Percentiles rank a stretch among this genome's conserved stretches.
Conservation (phyloP, 2,329 filamentous ascomycete species). For the Scedosporium dehoogii region DNA sequence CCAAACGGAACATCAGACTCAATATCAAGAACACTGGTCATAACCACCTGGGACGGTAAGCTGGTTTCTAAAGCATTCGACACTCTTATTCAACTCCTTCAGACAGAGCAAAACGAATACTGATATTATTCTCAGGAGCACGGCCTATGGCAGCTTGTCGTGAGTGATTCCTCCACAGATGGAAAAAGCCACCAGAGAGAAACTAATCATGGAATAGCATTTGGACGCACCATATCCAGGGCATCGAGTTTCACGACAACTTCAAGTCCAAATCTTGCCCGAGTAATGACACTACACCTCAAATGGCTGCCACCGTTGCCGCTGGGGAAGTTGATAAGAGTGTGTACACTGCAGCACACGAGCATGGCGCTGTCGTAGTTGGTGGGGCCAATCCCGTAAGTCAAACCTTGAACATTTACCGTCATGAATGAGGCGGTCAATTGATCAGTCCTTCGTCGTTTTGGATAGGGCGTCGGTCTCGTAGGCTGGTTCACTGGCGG, state of each 20-base stretch:
- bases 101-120: too few species aligned
- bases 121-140: neutral
- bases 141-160: conserved; percentile 5
- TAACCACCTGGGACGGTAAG: conserved; percentile 2
- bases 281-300: neutral
- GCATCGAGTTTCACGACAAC: conserved; percentile 6
- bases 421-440: neutral
- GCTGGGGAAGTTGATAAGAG: conserved; percentile 5
- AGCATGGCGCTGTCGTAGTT: conserved; percentile 7
- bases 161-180: neutral
- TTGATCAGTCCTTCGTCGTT: neutral
- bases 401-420: neutral
- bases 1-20: conserved; percentile 24
- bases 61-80: neutral
- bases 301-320: conserved; percentile 5
- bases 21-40: conserved; percentile 24
- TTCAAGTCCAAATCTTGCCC: conserved; percentile 1
- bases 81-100: too few species aligned
- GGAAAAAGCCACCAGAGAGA: too few species aligned
- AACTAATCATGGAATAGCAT: neutral
- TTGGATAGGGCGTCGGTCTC: conserved; percentile 13
- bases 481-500: conserved; percentile 28
- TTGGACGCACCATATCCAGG: conserved; percentile 4
- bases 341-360: conserved; percentile 2
- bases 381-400: conserved; percentile 3